Conservation (phyloP, 2,329 filamentous ascomycete genomes). For the Lecanicillium sp. region DNA sequence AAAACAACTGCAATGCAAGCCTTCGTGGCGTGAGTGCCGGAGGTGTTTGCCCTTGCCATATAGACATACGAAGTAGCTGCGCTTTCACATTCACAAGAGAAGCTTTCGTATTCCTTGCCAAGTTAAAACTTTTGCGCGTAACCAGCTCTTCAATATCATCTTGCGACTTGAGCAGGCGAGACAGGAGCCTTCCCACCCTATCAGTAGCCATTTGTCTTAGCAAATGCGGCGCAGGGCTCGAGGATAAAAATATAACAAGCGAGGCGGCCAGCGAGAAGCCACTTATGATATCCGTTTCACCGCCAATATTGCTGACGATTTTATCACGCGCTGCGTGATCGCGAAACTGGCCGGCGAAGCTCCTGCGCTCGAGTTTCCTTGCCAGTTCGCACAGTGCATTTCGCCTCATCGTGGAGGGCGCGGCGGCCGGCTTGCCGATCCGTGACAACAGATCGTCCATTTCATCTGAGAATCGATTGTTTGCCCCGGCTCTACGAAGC, state of each 20-base stretch:
- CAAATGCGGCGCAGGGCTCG: slow-evolving; percentile 51
- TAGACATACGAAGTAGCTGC: slow-evolving; percentile 39
- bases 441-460: slow-evolving; percentile 56
- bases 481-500: slow-evolving; percentile 55
- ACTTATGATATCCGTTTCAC: slow-evolving; percentile 51
- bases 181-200: slow-evolving; percentile 46
- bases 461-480: slow-evolving; percentile 57
- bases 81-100: slow-evolving; percentile 47
- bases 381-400: slow-evolving; percentile 52
- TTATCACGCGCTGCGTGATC: slow-evolving; percentile 64
- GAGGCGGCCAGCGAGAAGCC: slow-evolving; percentile 57
- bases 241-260: slow-evolving; percentile 53
- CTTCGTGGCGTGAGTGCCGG: slow-evolving; percentile 51
- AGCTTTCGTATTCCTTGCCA: slow-evolving; percentile 56
- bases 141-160: slow-evolving; percentile 53
- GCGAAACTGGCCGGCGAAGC: slow-evolving; percentile 61
- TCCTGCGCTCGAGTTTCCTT: slow-evolving; percentile 50
- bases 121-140: slow-evolving; percentile 57
- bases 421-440: slow-evolving; percentile 41
- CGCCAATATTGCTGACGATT: slow-evolving; percentile 53
- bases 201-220: slow-evolving; percentile 48
- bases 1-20: slow-evolving; percentile 53
- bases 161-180: slow-evolving; percentile 41
- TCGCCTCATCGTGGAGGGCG: slow-evolving; percentile 43
- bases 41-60: slow-evolving; percentile 52